Conservation (phyloP, 1,284 basidiomycete genomes). For the Fomes fomentarius region DNA sequence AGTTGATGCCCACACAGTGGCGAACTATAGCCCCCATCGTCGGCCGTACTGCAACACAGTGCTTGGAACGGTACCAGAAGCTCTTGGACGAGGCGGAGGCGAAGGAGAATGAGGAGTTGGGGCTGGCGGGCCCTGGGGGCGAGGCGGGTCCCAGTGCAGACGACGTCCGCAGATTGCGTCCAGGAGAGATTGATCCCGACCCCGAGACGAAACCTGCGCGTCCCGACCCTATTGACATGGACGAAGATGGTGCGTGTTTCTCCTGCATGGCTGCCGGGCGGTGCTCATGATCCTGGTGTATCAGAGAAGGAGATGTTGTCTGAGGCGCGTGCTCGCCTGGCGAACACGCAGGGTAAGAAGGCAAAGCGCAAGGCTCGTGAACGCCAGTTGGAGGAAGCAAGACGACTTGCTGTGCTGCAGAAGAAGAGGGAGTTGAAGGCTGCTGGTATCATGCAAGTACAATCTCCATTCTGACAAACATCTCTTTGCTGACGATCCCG, state of each 20-base stretch:
- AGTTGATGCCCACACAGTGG: conserved; percentile 99
- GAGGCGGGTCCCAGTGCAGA: conserved; percentile 89
- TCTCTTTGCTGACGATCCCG: conserved; percentile 22
- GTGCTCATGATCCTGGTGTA: neutral
- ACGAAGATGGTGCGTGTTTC: conserved; percentile 82
- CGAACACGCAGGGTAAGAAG: conserved; percentile 99
- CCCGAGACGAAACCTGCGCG: conserved; percentile 98
- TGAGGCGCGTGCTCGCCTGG: conserved; percentile 95
- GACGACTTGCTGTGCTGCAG: conserved; percentile 92
- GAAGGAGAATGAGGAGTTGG: conserved; percentile 92
- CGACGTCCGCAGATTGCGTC: conserved; percentile 86
- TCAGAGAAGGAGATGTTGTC: conserved; percentile 99
- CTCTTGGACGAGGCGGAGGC: conserved; percentile 96
- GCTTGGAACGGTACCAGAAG: conserved; percentile 97
- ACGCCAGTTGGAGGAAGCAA: conserved; percentile 94
- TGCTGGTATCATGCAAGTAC: conserved; percentile 90
- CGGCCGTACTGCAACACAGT: conserved; percentile 98
- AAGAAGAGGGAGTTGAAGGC: conserved; percentile 98
- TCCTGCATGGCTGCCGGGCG: neutral
- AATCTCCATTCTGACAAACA: neutral
- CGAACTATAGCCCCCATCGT: conserved; percentile 99
- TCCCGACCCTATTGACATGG: conserved; percentile 99
- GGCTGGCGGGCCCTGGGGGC: conserved; percentile 80
- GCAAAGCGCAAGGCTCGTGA: conserved; percentile 98
- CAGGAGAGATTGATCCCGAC: conserved; percentile 98